Evolutionary conservation across 2,329 filamentous ascomycete genomes (phyloP), one percentile per base, ranked within the genome.

Genomic region (Botrytis galanthina): DNA sequence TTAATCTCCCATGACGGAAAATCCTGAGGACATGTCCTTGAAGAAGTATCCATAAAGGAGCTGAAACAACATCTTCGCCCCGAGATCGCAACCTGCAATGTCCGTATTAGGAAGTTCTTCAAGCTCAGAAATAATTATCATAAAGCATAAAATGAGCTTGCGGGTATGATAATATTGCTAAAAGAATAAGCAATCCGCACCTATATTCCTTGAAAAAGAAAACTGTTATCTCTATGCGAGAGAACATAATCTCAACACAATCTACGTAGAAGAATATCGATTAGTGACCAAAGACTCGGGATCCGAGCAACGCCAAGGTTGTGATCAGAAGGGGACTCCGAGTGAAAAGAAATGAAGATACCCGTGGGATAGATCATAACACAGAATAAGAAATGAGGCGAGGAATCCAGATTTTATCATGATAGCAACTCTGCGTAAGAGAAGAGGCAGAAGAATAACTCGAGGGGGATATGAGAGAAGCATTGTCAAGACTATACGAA

Each of bases 101-200:
- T 2, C n/a, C 0, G n/a, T 14, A 29, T 57, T 57, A 4, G n/a
- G 51, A 32, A 8, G 3, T 0, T 6, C 14, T 29, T 7, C 0
- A 57, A 29, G n/a, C 14, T 32, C 1, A 3, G 16, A 2, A 29
- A 0, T 57, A 1, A 0, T 9, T 8, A 3, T 57, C n/a, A 2
- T 29, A 18, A 57, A 57, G 26, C n/a, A 29, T n/a, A 32, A 42
- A 18, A 20, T 44, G 6, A 20, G 16, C 42, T 20, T 44, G 18
- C 42, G 6, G 42, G 20, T 16, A 4, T 48, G 22, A 22, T 7
- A 26, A 26, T 48, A 48, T 48, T 26, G 20, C 20, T 20, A 26
- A 26, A 1, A 51, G 12, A 51, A 51, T 3, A n/a, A n/a, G 5
- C 26, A 29, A 5, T 29, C n/a, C 14, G 18, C 14, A 57, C 8